Evolutionary conservation across 1,139 yeast genomes (phyloP).

Genomic region (Debaryomyces singareniensis): DNA sequence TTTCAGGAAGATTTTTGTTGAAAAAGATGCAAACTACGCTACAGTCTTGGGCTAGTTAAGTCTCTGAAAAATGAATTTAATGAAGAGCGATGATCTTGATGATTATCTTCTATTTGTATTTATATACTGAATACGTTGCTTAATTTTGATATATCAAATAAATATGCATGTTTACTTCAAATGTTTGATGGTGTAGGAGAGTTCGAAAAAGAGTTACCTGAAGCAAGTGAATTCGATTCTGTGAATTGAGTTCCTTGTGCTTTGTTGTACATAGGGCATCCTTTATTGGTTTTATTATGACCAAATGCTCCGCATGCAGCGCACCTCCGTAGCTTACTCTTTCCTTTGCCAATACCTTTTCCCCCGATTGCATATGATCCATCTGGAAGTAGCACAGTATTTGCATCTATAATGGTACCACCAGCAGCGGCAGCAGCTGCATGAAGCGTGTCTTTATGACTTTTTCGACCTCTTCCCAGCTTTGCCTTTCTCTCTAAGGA

Average conservation of each 20-base stretch:
- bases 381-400: conserved; percentile 39
- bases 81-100: too few species aligned
- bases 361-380: conserved; percentile 49
- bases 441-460: conserved; percentile 31
- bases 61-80: too few species aligned
- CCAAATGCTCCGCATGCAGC: conserved; percentile 95
- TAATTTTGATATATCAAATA: too few species aligned
- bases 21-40: conserved; percentile 14
- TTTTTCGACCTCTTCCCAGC: conserved; percentile 37
- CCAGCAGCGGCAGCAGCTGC: conserved; percentile 46
- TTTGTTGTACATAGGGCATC: conserved; percentile 73
- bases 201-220: neutral
- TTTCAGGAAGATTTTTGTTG: conserved; percentile 24
- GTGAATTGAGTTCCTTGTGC: conserved; percentile 17
- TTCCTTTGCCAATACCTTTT: conserved; percentile 67
- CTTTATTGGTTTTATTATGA: conserved; percentile 83
- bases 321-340: conserved; percentile 79
- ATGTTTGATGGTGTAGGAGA: neutral
- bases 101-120: too few species aligned
- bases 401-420: conserved; percentile 34
- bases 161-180: neutral
- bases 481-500: conserved; percentile 66
- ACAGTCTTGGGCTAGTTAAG: neutral
- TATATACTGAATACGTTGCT: too few species aligned
- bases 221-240: neutral